phyloP scores from a whole-genome alignment of 192 early-diverging fungal genomes.

The Kickxella alabastrina region DNA sequence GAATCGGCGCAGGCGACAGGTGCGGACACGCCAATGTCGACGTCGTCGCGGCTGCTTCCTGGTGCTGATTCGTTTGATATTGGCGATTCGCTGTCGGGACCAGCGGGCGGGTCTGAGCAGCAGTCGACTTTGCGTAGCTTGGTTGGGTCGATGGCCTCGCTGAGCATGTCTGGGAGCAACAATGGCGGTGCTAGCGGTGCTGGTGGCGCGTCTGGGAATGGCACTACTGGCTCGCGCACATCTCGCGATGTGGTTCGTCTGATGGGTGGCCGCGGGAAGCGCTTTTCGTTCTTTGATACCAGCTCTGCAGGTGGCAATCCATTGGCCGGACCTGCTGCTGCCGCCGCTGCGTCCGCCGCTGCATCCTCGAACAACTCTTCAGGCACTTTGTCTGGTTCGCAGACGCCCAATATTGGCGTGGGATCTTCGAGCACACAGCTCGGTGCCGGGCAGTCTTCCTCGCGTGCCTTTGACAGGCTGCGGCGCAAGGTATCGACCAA shows the following conservation, averaged over 20 bases:
- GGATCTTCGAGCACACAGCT: slow-evolving; percentile 24
- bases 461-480: slow-evolving; percentile 46
- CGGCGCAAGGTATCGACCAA: slow-evolving; percentile 51
- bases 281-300: slow-evolving; percentile 50
- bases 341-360: background rate
- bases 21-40: slow-evolving; percentile 3
- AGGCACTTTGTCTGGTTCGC: slow-evolving; percentile 9
- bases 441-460: slow-evolving; percentile 44
- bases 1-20: slow-evolving; percentile 12
- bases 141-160: slow-evolving; percentile 47
- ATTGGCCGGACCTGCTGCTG: background rate
- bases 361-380: background rate
- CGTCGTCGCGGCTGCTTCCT: background rate
- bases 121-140: slow-evolving; percentile 31
- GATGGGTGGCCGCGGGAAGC: slow-evolving; percentile 50
- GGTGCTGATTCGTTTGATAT: slow-evolving; percentile 2
- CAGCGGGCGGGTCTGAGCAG: background rate
- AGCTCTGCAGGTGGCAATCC: slow-evolving; percentile 12
- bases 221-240: slow-evolving; percentile 28
- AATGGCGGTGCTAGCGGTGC: background rate
- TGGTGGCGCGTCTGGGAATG: background rate
- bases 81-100: background rate
- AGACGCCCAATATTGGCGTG: slow-evolving; percentile 14
- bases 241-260: slow-evolving; percentile 50
- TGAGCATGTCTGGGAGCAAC: slow-evolving; percentile 16